A percentile compares a stretch with the other conserved stretches of the same genome.
phyloP scores from a whole-genome alignment of 2,329 filamentous ascomycete species.

The Stemphylium beticola region DNA sequence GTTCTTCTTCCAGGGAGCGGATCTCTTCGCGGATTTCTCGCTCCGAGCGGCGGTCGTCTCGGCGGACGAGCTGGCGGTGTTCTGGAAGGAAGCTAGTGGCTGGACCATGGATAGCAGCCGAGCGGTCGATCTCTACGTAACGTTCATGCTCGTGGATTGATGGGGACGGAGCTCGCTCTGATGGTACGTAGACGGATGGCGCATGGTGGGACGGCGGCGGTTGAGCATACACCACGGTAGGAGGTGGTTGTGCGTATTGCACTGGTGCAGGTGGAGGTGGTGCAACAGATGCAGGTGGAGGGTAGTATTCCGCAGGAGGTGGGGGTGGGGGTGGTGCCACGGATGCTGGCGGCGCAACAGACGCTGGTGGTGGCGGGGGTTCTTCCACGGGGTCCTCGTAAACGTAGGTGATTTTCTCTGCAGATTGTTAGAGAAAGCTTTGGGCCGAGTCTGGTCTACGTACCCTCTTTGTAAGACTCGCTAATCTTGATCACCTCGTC shows the following conservation, averaged over 20 bases:
- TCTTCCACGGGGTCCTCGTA: constrained; percentile 38
- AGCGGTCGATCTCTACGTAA: constrained; percentile 54
- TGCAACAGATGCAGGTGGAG: constrained; percentile 23
- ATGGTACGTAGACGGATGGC: constrained; percentile 38
- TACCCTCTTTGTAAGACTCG: constrained; percentile 69
- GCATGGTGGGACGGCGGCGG: constrained; percentile 30
- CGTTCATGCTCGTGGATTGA: constrained; percentile 42
- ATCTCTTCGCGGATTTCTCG: constrained; percentile 77
- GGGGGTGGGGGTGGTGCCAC: constrained; percentile 28
- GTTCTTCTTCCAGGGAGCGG: constrained; percentile 71
- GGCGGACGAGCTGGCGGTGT: constrained; percentile 25
- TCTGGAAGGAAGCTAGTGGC: constrained; percentile 59
- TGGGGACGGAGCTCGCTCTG: constrained; percentile 43
- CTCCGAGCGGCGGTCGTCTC: constrained; percentile 50
- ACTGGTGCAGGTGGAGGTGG: constrained; percentile 23
- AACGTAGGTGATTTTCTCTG: constrained; percentile 47
- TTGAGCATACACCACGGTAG: constrained; percentile 10
- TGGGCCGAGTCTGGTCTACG: constrained; percentile 13
- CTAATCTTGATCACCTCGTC: constrained; percentile 86
- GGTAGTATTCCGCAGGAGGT: constrained; percentile 25
- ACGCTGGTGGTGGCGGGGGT: constrained; percentile 21
- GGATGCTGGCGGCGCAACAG: constrained; percentile 21
- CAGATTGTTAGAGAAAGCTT: constrained; percentile 4
- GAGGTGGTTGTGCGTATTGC: constrained; percentile 30
- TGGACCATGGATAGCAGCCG: constrained; percentile 54